Conservation (phyloP, 805 yeast species). For the Tetrapisispora namnaoensis region DNA sequence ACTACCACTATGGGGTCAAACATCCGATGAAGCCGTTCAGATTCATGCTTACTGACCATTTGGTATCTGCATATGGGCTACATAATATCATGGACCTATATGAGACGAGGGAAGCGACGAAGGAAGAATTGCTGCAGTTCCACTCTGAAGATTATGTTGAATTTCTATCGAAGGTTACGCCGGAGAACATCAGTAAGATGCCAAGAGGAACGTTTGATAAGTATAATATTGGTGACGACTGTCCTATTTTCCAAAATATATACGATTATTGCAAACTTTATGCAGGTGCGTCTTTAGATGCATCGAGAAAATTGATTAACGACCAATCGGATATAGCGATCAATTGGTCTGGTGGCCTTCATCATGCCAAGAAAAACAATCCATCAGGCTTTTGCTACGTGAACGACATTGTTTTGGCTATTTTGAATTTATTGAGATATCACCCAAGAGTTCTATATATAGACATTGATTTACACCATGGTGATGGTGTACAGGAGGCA, state of each 20-base stretch:
- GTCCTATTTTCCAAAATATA: slow-evolving; percentile 73
- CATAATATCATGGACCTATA: slow-evolving; percentile 87
- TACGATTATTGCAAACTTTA: slow-evolving; percentile 69
- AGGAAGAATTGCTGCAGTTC: slow-evolving; percentile 67
- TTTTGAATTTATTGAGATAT: slow-evolving; percentile 64
- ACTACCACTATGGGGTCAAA: slow-evolving; percentile 81
- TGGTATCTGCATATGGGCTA: slow-evolving; percentile 73
- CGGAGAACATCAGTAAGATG: slow-evolving; percentile 53
- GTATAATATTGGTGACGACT: slow-evolving; percentile 94
- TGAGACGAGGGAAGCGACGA: slow-evolving; percentile 72
- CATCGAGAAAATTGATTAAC: slow-evolving; percentile 70
- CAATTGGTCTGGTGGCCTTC: slow-evolving; percentile 89
- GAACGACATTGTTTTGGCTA: slow-evolving; percentile 82
- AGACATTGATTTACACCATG: slow-evolving; percentile 88
- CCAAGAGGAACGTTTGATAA: slow-evolving; percentile 39
- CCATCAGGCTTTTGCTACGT: slow-evolving; percentile 89
- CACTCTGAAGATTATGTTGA: slow-evolving; percentile 83
- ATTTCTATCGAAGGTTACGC: slow-evolving; percentile 66
- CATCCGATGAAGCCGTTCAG: slow-evolving; percentile 99
- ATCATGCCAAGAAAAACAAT: slow-evolving; percentile 84
- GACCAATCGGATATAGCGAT: slow-evolving; percentile 87
- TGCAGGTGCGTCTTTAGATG: slow-evolving; percentile 88
- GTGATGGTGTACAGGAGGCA: slow-evolving; percentile 94
- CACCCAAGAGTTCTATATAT: slow-evolving; percentile 82
- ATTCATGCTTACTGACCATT: slow-evolving; percentile 85